Evolutionary conservation across 768 basidiomycete species (phyloP).

Genomic region (Cystobasidium ongulense): DNA sequence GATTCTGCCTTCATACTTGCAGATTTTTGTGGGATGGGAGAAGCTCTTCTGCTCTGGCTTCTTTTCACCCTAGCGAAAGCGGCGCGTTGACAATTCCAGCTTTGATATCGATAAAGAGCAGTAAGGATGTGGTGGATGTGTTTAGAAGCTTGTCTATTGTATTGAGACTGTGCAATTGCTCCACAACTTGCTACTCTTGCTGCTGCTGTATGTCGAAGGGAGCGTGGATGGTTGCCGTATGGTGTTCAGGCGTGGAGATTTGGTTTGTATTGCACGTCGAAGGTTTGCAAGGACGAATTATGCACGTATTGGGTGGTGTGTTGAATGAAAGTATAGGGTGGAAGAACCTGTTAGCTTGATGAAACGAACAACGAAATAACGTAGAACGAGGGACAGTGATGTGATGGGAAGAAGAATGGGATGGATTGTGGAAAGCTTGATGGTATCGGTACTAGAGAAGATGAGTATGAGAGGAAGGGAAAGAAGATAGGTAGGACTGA

Average conservation of each 20-base stretch:
- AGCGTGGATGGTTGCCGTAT: background rate
- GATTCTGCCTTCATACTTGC: constrained; percentile 26
- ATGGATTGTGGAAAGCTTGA: background rate
- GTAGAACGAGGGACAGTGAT: background rate
- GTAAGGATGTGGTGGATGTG: background rate
- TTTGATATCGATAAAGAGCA: background rate
- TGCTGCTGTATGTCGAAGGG: background rate
- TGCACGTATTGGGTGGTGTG: background rate
- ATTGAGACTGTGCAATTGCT: background rate
- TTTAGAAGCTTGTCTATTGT: too few relatives aligned
- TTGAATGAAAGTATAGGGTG: background rate
- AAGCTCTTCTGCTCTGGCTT: background rate
- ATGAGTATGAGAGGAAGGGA: background rate
- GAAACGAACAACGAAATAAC: background rate
- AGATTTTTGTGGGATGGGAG: background rate
- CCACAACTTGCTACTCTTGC: background rate
- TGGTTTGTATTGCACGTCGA: background rate
- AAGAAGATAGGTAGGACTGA: background rate
- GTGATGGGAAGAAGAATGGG: too few relatives aligned
- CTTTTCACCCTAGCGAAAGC: background rate
- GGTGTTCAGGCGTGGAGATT: background rate
- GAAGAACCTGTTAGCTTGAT: background rate
- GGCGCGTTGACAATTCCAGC: background rate
- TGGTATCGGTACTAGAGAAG: background rate
- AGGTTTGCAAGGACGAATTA: background rate